A percentile compares a stretch with the other conserved stretches of the same genome.
Evolutionary conservation across 768 basidiomycete genomes (phyloP).

Genomic region (Mycena metata): DNA sequence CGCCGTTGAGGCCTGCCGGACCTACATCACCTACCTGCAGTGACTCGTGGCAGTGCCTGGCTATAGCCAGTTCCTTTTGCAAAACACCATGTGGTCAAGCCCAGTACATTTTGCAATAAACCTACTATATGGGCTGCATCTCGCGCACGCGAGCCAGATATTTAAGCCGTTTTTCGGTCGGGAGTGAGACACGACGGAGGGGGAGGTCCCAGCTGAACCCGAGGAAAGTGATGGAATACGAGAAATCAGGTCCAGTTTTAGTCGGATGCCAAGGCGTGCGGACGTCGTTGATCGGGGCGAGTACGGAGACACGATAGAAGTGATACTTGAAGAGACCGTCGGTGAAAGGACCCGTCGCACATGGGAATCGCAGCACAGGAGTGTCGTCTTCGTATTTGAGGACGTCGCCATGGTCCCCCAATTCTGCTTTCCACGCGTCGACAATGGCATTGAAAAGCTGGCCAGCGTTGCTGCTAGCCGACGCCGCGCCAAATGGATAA

Average conservation of each 20-base stretch:
- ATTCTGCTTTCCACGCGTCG: constrained; percentile 21
- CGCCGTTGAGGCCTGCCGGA: too few relatives aligned
- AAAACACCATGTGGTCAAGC: too few relatives aligned
- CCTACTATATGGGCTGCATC: background rate
- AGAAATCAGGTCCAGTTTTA: constrained; percentile 41
- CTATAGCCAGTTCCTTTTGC: too few relatives aligned
- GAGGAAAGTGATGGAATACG: constrained; percentile 34
- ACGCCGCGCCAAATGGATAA: constrained; percentile 32
- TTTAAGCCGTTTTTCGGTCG: constrained; percentile 44
- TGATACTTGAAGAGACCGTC: constrained; percentile 2
- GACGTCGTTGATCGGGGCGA: constrained; percentile 16
- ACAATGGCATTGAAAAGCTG: constrained; percentile 34
- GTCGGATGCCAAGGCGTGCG: constrained; percentile 42
- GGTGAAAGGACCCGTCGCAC: background rate
- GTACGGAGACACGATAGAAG: constrained; percentile 32
- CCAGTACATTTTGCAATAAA: too few relatives aligned
- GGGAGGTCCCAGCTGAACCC: too few relatives aligned
- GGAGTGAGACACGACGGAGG: constrained; percentile 40
- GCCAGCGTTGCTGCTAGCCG: constrained; percentile 40
- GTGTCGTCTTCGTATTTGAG: constrained; percentile 39
- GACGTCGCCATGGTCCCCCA: background rate
- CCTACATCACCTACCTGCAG: too few relatives aligned
- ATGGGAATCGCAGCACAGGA: background rate
- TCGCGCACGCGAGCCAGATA: constrained; percentile 27
- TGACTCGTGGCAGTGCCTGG: too few relatives aligned